Percentiles rank a stretch among this genome's conserved stretches.
phyloP scores from a whole-genome alignment of 176 grass and related monocot genomes.

The Luzula sylvatica region DNA sequence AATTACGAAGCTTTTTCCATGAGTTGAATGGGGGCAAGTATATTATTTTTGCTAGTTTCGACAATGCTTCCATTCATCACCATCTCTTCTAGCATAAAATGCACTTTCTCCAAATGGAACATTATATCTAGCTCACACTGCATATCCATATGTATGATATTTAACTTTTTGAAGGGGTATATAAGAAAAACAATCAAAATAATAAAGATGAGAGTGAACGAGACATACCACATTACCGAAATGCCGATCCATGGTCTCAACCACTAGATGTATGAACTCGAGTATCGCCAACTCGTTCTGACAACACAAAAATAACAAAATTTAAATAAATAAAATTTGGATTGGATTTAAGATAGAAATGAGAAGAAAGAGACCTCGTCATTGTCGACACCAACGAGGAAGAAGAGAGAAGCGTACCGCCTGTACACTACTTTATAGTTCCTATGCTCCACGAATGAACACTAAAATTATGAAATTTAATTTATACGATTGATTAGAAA shows the following conservation, averaged over 20 bases:
- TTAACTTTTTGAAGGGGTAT: not conserved
- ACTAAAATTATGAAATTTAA: slow-evolving; percentile 33
- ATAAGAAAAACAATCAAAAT: not conserved
- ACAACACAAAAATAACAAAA: not conserved
- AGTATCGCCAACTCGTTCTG: slow-evolving; percentile 94
- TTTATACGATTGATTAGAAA: too few relatives aligned
- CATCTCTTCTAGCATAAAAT: slow-evolving; percentile 99
- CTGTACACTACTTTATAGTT: slow-evolving; percentile 96
- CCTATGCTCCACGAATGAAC: slow-evolving; percentile 95
- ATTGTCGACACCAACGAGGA: slow-evolving; percentile 93
- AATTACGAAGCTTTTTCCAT: slow-evolving; percentile 84
- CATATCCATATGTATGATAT: not conserved
- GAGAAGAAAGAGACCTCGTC: slow-evolving; percentile 45
- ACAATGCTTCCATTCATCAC: slow-evolving; percentile 98
- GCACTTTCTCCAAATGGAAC: slow-evolving; percentile 96
- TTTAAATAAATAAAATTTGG: slow-evolving; percentile 3
- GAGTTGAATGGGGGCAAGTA: slow-evolving; percentile 73
- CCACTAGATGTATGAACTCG: slow-evolving; percentile 96
- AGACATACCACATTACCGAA: slow-evolving; percentile 88
- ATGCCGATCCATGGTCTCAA: slow-evolving; percentile 91
- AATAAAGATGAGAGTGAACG: not conserved
- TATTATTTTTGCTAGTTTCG: slow-evolving; percentile 92
- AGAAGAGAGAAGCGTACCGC: slow-evolving; percentile 95
- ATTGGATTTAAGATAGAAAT: not conserved
- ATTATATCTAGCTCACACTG: slow-evolving; percentile 95